These are phyloP conservation scores for Arthrobotrys iridis DNA, from an alignment of 2,329 filamentous ascomycete genomes.

Conservation along the genomic window DNA sequence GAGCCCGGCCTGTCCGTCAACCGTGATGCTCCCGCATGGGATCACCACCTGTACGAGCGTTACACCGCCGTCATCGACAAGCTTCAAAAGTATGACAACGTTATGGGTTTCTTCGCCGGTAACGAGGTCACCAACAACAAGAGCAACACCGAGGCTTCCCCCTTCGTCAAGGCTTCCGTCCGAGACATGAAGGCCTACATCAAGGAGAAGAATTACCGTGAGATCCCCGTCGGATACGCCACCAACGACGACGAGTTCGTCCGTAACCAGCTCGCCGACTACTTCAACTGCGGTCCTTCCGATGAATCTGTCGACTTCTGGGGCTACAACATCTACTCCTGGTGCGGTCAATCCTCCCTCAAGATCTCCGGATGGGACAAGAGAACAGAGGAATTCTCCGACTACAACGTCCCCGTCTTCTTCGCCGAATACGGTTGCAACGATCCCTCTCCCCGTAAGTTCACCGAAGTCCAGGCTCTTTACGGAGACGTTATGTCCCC, in stretches of 20 bases:
- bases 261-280: conserved; percentile 82
- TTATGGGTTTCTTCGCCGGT: conserved; percentile 96
- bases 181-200: conserved; percentile 97
- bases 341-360: conserved; percentile 89
- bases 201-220: conserved; percentile 77
- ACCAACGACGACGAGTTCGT: conserved; percentile 91
- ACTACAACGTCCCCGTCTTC: conserved; percentile 94
- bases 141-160: conserved; percentile 88
- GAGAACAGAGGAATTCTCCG: conserved; percentile 84
- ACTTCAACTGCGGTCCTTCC: conserved; percentile 88
- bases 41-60: conserved; percentile 77
- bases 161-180: conserved; percentile 96
- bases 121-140: conserved; percentile 93
- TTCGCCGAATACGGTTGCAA: conserved; percentile 99
- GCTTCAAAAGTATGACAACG: conserved; percentile 84
- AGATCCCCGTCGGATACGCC: conserved; percentile 91
- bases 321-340: conserved; percentile 99
- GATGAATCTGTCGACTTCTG: conserved; percentile 87
- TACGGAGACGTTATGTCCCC: conserved; percentile 82
- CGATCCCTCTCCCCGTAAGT: conserved; percentile 72
- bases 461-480: conserved; percentile 84
- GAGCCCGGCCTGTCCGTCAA: conserved; percentile 86
- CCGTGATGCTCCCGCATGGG: conserved; percentile 81
- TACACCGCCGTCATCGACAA: conserved; percentile 87
- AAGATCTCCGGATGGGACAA: conserved; percentile 79